Evolutionary conservation across 805 yeast genomes (phyloP), one percentile per base, ranked within the genome.

Genomic region (Scheffersomyces lignosus): DNA sequence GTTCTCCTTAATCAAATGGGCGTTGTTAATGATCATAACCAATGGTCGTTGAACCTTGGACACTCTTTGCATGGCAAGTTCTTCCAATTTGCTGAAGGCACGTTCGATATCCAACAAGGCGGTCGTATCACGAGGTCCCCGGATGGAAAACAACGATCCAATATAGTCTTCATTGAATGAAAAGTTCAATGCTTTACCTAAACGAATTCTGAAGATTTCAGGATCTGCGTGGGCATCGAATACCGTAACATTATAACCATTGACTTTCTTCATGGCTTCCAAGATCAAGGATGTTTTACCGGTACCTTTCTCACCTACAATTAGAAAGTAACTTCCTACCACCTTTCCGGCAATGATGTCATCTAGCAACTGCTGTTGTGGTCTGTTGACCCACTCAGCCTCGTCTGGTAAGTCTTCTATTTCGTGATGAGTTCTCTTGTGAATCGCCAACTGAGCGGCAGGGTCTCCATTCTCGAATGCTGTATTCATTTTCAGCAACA

Each of bases 191-290:
- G 95, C 90, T 42, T 77, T 75, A 2, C 95, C 95, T 8, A 87
- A 65, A 27, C 95, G 62, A 15, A 86, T 75, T 40, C 95, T 68
- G 54, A 87, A 82, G 33, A 87, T 79, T 54, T 87, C 95, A 0
- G 91, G 87, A 54, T 87, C 95, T 0, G 90, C 82, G 50, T 86
- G 93, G 1, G 93, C 93, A 52, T 87, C 95, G 41, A 87, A 64
- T 33, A 82, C 71, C 0, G 87, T 77, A 33, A 87, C 86, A 48
- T 81, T 77, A 34, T 62, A 58, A 0, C 90, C 87, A 26, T 72
- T 64, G 2, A 77, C 78, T 45, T 80, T 75, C 40, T 78, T 73
- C 69, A 87, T 77, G 2, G 88, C 75, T 45, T 86, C 88, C 49
- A 83, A 59, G 12, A 87, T 70, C 66, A 87, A 72, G 1, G 91